Evolutionary conservation across 306 rosid species (phyloP), one percentile per base, ranked within the genome.

Genomic region (Acacia crassicarpa): DNA sequence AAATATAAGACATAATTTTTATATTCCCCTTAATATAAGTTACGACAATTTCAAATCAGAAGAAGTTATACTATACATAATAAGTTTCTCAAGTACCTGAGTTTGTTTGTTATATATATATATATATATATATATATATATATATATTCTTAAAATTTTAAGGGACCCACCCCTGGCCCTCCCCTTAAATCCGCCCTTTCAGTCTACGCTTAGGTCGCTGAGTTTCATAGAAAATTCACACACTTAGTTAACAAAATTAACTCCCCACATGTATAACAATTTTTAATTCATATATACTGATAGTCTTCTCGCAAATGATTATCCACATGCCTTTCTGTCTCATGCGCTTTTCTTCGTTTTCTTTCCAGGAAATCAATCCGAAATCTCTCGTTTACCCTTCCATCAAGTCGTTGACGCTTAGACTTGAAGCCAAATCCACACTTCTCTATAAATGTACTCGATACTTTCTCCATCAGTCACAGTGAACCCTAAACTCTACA

Each of bases 341-440:
- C 25, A 6, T 6, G 62, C 10, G 0, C 10, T 17, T 20, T 54
- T 54, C 12, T 58, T 58, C 63, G 3, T 14, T 58, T 30, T 63
- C 41, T 74, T 73, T 81, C 84, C 48, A 2, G 32, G 79, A 81
- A 81, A 65, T 51, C 67, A 20, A 17, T 8, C 11, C 3, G 48
- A 25, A 40, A 67, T 41, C 33, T 5, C 56, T 1, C 71, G 16
- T 74, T 22, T 3, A 79, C 79, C 73, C 2, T 2, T n/a, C 8
- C 4, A 27, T 16, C 62, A 77, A 74, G 83, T 81, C 81, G 67
- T 85, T 85, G 85, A 81, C 78, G 51, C 85, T 72, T 81, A 46
- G 0, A 16, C 12, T 16, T 40, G 79, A 84, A 72, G 80, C 65
- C 67, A 13, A 71, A 41, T 17, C 11, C 44, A 7, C 0, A 6